Base-by-base conservation (phyloP, 2,329 filamentous ascomycete species). In the Cladosporium cucumerinum region DNA sequence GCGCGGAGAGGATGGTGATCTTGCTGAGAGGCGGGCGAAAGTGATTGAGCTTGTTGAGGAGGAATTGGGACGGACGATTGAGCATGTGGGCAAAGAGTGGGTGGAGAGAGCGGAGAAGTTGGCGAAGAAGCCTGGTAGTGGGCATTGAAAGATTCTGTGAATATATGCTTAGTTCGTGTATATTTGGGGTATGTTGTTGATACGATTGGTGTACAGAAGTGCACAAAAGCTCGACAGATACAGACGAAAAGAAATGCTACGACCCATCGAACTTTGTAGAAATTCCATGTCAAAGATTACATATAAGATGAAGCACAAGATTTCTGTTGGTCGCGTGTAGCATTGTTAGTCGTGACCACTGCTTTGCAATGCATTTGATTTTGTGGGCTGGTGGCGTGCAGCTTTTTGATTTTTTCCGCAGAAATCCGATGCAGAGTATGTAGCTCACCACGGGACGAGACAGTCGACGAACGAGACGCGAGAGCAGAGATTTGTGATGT, bases 1-100 rank as follows among this genome's bases (percentile, higher is more conserved):
- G 49, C 52, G n/a, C 12, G 21, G 36, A 4, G 49, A 26, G 23
- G 63, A 55, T 2, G 57, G 28, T n/a, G 63, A 57, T 5, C 81
- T 80, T 66, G 84, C 86, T 70, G 85, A 84, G 14, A 85, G 85
- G n/a, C 81, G 83, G 66, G 83, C 84, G n/a, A 86, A 84, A 68
- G 85, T 90, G 8, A 78, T 81, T 65, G 85, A 85, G 69, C 75
- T 96, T 60, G 82, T 91, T 57, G 85, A 86, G 63, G 76, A 79
- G 46, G 84, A 86, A 51, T 77, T 79, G 70, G 79, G 81, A 59
- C 80, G 78, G 11, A 78, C 79, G 6, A 67, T 85, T 51, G 72
- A 76, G 18, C 71, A 70, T 39, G 78, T 85, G 21, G 81, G 79
- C 48, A 73, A 67, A 65, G 78, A 80, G 49, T 87, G 85, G 85